These are phyloP conservation scores for Aspergillus sp. DNA, from an alignment of 2,329 filamentous ascomycete species.

Conservation along the genomic window DNA sequence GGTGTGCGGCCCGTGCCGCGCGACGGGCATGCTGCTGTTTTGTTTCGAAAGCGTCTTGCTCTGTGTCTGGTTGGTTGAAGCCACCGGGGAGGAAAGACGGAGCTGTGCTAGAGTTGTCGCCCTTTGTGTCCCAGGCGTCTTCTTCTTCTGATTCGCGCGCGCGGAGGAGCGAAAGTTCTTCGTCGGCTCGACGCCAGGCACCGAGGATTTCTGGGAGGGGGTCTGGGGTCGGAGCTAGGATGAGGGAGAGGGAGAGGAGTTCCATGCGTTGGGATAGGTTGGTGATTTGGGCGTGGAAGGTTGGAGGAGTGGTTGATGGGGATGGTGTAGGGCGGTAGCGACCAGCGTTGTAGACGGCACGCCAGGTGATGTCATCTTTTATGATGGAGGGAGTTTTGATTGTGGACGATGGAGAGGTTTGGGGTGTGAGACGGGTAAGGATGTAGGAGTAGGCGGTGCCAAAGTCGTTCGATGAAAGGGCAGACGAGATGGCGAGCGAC, in stretches of 20 bases:
- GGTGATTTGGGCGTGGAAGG: constrained; percentile 48
- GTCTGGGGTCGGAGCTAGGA: constrained; percentile 57
- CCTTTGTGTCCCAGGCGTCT: constrained; percentile 57
- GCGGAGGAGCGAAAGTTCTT: constrained; percentile 57
- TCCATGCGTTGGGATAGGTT: constrained; percentile 65
- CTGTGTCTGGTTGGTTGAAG: constrained; percentile 44
- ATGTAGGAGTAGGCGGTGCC: constrained; percentile 69
- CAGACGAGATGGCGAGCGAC: constrained; percentile 47
- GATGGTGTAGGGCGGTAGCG: constrained; percentile 47
- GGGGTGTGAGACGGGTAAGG: constrained; percentile 54
- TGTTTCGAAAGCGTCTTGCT: constrained; percentile 48
- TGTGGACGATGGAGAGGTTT: constrained; percentile 33
- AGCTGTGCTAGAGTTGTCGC: constrained; percentile 38
- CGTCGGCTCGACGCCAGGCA: constrained; percentile 64
- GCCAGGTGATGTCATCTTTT: constrained; percentile 63
- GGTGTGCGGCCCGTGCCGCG: constrained; percentile 27
- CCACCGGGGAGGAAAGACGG: constrained; percentile 41
- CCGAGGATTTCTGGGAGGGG: constrained; percentile 60
- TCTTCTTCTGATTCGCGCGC: constrained; percentile 57
- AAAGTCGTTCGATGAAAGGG: constrained; percentile 46
- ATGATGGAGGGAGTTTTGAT: constrained; percentile 26
- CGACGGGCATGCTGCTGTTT: constrained; percentile 40
- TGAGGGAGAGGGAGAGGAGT: constrained; percentile 60
- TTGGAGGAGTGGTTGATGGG: constrained; percentile 28
- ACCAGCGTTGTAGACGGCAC: constrained; percentile 62